Evolutionary conservation across 208 protist species (phyloP).

Genomic region (Naegleria gruberi): DNA sequence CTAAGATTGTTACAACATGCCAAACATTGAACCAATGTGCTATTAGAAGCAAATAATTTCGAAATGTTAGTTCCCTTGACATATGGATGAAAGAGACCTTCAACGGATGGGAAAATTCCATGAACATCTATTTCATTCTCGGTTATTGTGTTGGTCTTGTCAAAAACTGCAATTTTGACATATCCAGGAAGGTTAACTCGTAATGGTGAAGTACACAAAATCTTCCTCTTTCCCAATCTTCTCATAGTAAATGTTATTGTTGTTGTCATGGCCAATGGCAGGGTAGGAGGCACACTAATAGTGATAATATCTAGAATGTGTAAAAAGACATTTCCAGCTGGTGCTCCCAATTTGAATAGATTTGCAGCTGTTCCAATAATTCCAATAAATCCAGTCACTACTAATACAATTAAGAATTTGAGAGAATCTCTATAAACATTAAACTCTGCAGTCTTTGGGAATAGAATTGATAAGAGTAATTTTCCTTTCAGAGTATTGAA

Average conservation of each 20-base stretch:
- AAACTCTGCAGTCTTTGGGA: conserved; percentile 44
- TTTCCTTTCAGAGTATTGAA: conserved; percentile 49
- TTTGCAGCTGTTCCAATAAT: neutral
- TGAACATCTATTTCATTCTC: conserved; percentile 45
- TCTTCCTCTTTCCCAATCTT: conserved; percentile 33
- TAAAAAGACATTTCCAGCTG: conserved; percentile 1
- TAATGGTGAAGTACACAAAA: conserved; percentile 52
- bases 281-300: conserved; percentile 44
- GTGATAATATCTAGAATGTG: conserved; percentile 33
- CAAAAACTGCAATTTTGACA: conserved; percentile 49
- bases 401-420: conserved; percentile 41
- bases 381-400: conserved; percentile 34
- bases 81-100: neutral
- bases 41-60: neutral
- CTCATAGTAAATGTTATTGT: conserved; percentile 45
- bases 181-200: conserved; percentile 43
- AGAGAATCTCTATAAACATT: conserved; percentile 47
- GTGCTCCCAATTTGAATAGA: neutral
- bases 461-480: conserved; percentile 43
- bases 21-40: conserved; percentile 16
- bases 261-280: conserved; percentile 55
- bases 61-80: neutral
- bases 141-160: conserved; percentile 59
- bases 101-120: neutral
- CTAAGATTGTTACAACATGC: conserved; percentile 41